Percentiles rank a stretch among this genome's conserved stretches.
Conservation (phyloP, 1,139 yeast species). For the Candida frijolesensis region DNA sequence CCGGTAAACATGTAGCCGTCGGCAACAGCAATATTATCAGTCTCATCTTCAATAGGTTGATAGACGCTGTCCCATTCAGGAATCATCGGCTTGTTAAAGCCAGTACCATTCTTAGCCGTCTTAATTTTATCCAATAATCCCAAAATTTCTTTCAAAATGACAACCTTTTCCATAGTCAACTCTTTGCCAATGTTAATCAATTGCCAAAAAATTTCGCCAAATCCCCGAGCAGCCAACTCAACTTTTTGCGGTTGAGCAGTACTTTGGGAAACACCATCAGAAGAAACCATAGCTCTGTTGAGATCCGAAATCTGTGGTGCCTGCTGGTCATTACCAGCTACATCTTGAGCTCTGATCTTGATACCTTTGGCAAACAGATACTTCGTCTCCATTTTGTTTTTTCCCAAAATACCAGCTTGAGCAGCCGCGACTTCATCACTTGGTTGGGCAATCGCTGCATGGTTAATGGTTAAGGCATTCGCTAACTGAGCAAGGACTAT, state of each 20-base stretch:
- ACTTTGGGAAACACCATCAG: neutral
- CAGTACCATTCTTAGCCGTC: constrained; percentile 2
- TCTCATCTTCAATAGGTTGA: constrained; percentile 5
- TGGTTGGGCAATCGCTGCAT: constrained; percentile 7
- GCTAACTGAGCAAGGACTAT: constrained; percentile 10
- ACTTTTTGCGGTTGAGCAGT: constrained; percentile 3
- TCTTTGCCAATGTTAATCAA: constrained; percentile 15
- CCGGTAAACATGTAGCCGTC: neutral
- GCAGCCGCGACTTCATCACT: constrained; percentile 8
- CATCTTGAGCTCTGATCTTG: constrained; percentile 9
- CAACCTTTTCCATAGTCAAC: constrained; percentile 14
- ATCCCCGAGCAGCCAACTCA: constrained; percentile 12
- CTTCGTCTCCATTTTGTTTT: constrained; percentile 10
- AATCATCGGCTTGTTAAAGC: constrained; percentile 3
- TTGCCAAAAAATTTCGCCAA: constrained; percentile 16
- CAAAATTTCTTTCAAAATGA: constrained; percentile 15
- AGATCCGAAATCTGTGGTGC: neutral
- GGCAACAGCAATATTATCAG: neutral
- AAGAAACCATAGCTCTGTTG: neutral
- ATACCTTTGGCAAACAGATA: constrained; percentile 7
- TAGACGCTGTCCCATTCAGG: constrained; percentile 6
- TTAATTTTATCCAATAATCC: constrained; percentile 14
- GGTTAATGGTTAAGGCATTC: constrained; percentile 11
- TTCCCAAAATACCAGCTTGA: constrained; percentile 7
- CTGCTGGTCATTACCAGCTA: neutral